These are phyloP conservation scores for Phyllosticta citrichinensis DNA, from an alignment of 2,329 filamentous ascomycete species.

Conservation along the genomic window DNA sequence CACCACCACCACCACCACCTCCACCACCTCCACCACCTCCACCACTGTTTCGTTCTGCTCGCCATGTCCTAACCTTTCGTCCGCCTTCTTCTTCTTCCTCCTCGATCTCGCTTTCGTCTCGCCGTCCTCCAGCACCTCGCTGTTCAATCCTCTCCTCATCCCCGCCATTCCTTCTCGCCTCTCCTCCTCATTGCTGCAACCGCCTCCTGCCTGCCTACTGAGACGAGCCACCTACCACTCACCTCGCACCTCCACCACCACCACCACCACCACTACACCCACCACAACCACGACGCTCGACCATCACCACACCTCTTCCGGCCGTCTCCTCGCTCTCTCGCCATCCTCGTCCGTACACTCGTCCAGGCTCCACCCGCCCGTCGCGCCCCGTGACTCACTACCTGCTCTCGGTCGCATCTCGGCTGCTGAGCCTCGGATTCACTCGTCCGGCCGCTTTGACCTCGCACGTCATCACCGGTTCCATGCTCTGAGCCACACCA, in stretches of 20 bases:
- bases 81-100: constrained; percentile 1
- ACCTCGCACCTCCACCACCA: constrained; percentile 10
- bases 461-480: constrained; percentile 3
- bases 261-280: constrained; percentile 2
- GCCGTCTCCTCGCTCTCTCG: constrained; percentile 14
- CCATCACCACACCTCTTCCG: constrained; percentile 17
- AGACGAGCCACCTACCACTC: constrained; percentile 5
- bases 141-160: constrained; percentile 14
- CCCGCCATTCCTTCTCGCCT: constrained; percentile 17
- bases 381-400: constrained; percentile 19
- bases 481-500: constrained; percentile 24
- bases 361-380: constrained; percentile 12
- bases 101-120: constrained; percentile 5
- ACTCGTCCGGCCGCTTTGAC: background rate
- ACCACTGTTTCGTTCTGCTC: too few species aligned
- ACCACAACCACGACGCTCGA: background rate
- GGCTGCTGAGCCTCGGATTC: constrained; percentile 13
- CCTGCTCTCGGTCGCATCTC: constrained; percentile 15
- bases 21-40: too few species aligned
- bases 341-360: constrained; percentile 20
- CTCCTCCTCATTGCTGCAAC: constrained; percentile 16
- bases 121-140: constrained; percentile 2
- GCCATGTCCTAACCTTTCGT: constrained; percentile 10
- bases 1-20: background rate
- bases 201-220: constrained; percentile 16